phyloP scores from a whole-genome alignment of 371 early-diverging fungal genomes.

The Gilbertella persicaria region DNA sequence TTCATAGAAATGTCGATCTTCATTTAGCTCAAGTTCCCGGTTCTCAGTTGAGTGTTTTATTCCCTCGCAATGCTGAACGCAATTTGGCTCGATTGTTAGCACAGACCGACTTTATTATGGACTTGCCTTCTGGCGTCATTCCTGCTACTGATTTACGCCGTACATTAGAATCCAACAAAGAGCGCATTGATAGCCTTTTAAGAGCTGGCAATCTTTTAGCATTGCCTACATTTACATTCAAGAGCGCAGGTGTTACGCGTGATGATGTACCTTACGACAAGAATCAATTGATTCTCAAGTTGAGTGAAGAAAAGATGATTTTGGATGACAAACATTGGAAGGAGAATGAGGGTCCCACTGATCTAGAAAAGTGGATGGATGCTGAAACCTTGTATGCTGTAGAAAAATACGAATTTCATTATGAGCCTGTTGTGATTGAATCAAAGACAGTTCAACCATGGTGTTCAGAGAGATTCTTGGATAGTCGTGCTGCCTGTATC shows the following conservation, averaged over 20 bases:
- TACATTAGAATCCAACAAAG: conserved; percentile 39
- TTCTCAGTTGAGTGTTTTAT: conserved; percentile 24
- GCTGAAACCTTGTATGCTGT: conserved; percentile 38
- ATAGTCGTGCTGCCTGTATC: conserved; percentile 48
- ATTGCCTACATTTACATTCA: conserved; percentile 43
- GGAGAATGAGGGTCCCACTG: conserved; percentile 45
- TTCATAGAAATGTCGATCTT: conserved; percentile 36
- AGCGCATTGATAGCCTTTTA: conserved; percentile 33
- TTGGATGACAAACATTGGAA: conserved; percentile 49
- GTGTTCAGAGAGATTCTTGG: conserved; percentile 53
- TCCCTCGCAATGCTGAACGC: conserved; percentile 52
- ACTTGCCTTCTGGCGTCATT: conserved; percentile 38
- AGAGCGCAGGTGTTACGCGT: conserved; percentile 7
- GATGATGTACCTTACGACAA: conserved; percentile 35
- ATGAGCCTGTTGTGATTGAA: conserved; percentile 49
- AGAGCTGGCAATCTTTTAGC: conserved; percentile 42
- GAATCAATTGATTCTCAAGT: conserved; percentile 22
- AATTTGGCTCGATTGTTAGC: conserved; percentile 51
- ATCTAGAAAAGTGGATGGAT: conserved; percentile 39
- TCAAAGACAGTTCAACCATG: conserved; percentile 45
- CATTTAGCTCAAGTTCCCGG: conserved; percentile 35
- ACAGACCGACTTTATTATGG: conserved; percentile 38
- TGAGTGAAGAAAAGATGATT: conserved; percentile 26
- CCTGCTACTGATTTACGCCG: conserved; percentile 43
- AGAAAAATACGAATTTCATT: conserved; percentile 48